Evolutionary conservation across 345 rosid species (phyloP).

Genomic region (Citrus sinensis): DVS_A1.0 CM039162.1:25663501-25664000

Average conservation of each 20-base stretch:
- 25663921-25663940: no score
- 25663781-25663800: background rate
- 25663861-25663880: background rate
- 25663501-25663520: constrained; percentile 37
- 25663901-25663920: no score
- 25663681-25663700: background rate
- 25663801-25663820: background rate
- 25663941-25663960: no score
- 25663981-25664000: background rate
- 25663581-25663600: constrained; percentile 28
- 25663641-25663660: background rate
- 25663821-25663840: background rate
- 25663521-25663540: constrained; percentile 35
- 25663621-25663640: no score
- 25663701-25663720: background rate
- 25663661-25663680: no score
- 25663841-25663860: background rate
- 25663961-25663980: background rate
- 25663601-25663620: constrained; percentile 23
- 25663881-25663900: background rate
- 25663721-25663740: constrained; percentile 39
- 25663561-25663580: constrained; percentile 7
- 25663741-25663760: constrained; percentile 66
- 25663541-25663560: constrained; percentile 11
- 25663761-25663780: background rate